Evolutionary conservation across 2,329 filamentous ascomycete species (phyloP).

Genomic region (Colletotrichum brevisporum): DNA sequence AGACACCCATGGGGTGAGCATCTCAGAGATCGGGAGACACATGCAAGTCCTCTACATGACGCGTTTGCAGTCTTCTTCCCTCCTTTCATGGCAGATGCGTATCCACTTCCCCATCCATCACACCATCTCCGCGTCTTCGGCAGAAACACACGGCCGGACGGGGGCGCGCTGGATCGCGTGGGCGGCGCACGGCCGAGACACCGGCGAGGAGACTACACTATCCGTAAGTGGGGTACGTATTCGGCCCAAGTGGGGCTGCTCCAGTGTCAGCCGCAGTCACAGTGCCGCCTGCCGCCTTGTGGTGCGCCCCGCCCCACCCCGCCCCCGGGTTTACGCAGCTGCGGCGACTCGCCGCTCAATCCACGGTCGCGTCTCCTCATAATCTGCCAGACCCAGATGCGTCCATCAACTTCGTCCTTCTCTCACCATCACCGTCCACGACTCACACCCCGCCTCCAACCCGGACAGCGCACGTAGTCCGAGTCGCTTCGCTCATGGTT

Average conservation of each 20-base stretch:
- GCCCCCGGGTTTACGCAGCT: slow-evolving; percentile 32
- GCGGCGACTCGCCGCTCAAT: slow-evolving; percentile 24
- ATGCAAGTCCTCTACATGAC: too few relatives aligned
- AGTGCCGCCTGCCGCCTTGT: background rate
- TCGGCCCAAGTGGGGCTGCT: background rate
- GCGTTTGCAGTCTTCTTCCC: too few relatives aligned
- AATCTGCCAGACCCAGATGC: background rate
- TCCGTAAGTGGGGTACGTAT: background rate
- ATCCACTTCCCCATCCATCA: background rate
- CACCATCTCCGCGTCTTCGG: background rate
- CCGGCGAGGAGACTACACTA: slow-evolving; percentile 17
- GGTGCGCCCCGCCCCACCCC: background rate
- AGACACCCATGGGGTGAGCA: too few relatives aligned
- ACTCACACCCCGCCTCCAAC: background rate
- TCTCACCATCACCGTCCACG: background rate
- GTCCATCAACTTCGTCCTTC: background rate
- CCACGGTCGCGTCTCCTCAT: background rate
- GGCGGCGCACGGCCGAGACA: slow-evolving; percentile 15
- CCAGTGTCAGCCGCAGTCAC: slow-evolving; percentile 10
- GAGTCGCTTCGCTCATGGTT: background rate
- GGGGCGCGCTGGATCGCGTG: too few relatives aligned
- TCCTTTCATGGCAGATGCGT: too few relatives aligned
- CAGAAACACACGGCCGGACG: background rate
- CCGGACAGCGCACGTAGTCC: background rate
- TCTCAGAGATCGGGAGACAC: too few relatives aligned